These are phyloP conservation scores for Lactarius vividus DNA, from an alignment of 768 basidiomycete species.

Conservation along the genomic window DNA sequence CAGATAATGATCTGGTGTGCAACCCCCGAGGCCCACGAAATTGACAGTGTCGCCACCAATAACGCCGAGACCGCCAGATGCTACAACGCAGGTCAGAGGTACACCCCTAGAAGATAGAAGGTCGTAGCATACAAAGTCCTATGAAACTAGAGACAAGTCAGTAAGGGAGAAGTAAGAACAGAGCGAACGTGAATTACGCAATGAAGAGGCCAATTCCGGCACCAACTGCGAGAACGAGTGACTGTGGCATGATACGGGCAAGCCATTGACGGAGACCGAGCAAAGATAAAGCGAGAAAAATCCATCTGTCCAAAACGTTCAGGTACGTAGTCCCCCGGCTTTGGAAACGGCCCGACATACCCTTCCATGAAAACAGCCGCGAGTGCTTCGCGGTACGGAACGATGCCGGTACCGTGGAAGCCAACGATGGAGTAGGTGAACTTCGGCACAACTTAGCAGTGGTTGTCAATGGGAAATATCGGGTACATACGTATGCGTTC, in stretches of 20 bases:
- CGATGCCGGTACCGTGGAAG: conserved; percentile 69
- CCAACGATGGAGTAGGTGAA: conserved; percentile 89
- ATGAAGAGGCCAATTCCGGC: conserved; percentile 88
- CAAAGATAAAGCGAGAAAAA: conserved; percentile 77
- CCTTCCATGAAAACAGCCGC: conserved; percentile 88
- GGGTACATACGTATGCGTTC: conserved; percentile 65
- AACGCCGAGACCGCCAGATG: conserved; percentile 65
- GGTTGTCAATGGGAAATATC: neutral
- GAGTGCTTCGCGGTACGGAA: conserved; percentile 76
- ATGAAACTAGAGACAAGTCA: conserved; percentile 51
- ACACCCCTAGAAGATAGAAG: neutral
- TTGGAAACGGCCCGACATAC: conserved; percentile 39
- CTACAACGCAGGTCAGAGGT: conserved; percentile 35
- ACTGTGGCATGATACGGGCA: conserved; percentile 84
- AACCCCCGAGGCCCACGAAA: conserved; percentile 76
- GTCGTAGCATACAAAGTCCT: conserved; percentile 54
- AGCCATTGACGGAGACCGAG: conserved; percentile 89
- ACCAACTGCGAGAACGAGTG: conserved; percentile 79
- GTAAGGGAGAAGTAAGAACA: neutral
- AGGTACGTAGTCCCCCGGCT: neutral
- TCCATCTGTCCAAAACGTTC: conserved; percentile 48
- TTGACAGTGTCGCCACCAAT: conserved; percentile 72
- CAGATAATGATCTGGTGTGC: conserved; percentile 48
- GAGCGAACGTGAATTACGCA: conserved; percentile 48
- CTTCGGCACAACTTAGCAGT: conserved; percentile 36